A percentile compares a stretch with the other conserved stretches of the same genome.
These are phyloP conservation scores for Orbilia brochopaga DNA, from an alignment of 2,329 filamentous ascomycete genomes.

Conservation along the genomic window DNA sequence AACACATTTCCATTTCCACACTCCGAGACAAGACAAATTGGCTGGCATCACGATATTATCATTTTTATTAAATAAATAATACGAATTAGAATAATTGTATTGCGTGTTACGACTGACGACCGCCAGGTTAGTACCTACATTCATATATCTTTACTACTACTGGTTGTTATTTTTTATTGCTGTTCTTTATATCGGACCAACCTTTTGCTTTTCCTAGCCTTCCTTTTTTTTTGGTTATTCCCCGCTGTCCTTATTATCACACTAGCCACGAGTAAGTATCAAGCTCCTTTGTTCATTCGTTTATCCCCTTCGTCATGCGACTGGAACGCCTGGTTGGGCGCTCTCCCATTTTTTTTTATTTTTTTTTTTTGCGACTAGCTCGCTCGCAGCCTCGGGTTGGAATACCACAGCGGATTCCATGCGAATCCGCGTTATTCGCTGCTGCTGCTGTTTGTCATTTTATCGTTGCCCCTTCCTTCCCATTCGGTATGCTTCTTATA, in stretches of 20 bases:
- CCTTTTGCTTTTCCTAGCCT: no score
- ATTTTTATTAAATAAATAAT: not conserved
- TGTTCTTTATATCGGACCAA: no score
- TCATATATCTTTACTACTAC: no score
- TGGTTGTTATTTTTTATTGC: no score
- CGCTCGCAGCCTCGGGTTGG: not conserved
- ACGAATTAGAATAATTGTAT: no score
- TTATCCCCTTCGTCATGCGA: no score
- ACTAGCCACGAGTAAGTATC: not conserved
- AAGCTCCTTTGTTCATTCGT: no score
- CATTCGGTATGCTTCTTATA: not conserved
- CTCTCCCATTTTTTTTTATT: not conserved
- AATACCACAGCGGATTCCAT: not conserved
- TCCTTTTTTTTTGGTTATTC: no score
- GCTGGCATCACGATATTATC: not conserved
- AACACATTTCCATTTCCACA: slow-evolving; percentile 32
- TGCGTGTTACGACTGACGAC: slow-evolving; percentile 9
- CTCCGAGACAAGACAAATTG: slow-evolving; percentile 11
- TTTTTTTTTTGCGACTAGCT: not conserved
- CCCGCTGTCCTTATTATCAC: not conserved
- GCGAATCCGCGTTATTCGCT: not conserved
- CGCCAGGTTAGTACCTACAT: not conserved
- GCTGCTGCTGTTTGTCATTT: not conserved
- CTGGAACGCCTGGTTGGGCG: not conserved
- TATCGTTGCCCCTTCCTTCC: not conserved